Evolutionary conservation across 176 grass and related monocot genomes (phyloP), one percentile per base, ranked within the genome.

Genomic region (Eleusine indica): DNA sequence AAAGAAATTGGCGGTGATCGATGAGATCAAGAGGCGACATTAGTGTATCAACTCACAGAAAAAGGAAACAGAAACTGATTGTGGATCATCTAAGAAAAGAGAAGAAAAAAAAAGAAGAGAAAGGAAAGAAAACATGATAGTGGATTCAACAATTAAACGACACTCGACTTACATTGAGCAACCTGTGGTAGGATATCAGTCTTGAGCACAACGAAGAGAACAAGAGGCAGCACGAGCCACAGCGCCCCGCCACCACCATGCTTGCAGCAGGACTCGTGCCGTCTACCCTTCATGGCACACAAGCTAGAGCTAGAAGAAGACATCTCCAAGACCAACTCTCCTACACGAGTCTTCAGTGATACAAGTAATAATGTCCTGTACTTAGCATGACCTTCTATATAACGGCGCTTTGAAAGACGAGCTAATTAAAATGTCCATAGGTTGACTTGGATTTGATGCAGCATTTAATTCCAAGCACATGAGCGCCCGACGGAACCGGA

Each of bases 391-490:
- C 21, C 17, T 38, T 41, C 6, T 63, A 73, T 17, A 18, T 18
- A 82, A 16, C 38, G 11, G 32, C 22, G 32, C 42, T 51, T 80
- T 16, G 66, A 63, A 39, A 71, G 30, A 35, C 64, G 77, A 28
- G 53, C 22, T 43, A 14, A 64, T 64, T 30, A 64, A 64, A 80
- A 65, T 21, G 8, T 3, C 19, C 16, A 41, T 52, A 2, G n/a
- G 77, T 89, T 85, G 77, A 85, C 87, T 69, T 85, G 32, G 5
- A 21, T 81, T 89, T 22, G 8, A 16, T 81, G 18, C 35, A 48
- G 52, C 70, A 81, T 80, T 85, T 71, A 89, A 81, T 76, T 18
- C 77, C 3, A 25, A 18, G 77, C 87, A 85, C 77, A 81, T 81
- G 82, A 66, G 10, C 22, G 13, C 32, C 47, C 47, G 60, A 51